A percentile compares a stretch with the other conserved stretches of the same genome.
Conservation (phyloP, 148 eudicot species). For the Rhododendron molle region DNA sequence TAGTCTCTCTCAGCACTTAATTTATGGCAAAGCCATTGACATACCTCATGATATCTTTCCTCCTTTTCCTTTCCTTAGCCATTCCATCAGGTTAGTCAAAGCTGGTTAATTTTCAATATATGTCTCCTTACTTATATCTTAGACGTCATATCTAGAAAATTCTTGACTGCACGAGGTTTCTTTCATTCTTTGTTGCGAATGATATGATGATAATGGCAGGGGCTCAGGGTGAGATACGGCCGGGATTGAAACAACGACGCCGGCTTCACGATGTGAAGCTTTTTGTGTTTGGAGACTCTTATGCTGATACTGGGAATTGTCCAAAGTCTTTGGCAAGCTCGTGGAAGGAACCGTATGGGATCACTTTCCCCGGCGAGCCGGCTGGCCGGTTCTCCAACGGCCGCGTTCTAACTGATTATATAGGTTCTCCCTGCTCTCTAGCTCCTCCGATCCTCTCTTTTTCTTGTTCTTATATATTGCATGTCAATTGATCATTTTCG, state of each 20-base stretch:
- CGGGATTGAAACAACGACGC: background rate
- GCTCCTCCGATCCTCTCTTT: too few species aligned
- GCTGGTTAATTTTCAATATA: background rate
- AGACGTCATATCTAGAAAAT: background rate
- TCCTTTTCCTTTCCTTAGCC: background rate
- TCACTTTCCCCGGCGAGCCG: conserved; percentile 46
- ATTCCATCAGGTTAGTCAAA: conserved; percentile 2
- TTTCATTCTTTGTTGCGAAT: background rate
- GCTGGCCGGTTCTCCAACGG: conserved; percentile 46
- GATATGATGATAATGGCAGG: background rate
- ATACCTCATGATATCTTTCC: background rate
- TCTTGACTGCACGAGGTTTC: background rate
- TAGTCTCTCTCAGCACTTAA: background rate
- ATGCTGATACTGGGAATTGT: conserved; percentile 1
- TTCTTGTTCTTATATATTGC: too few species aligned
- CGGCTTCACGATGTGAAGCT: background rate
- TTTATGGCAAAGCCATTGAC: background rate
- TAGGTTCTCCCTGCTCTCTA: conserved; percentile 22
- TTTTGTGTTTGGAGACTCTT: conserved; percentile 6
- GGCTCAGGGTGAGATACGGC: background rate
- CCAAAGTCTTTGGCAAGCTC: conserved; percentile 4
- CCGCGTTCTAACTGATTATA: conserved; percentile 40
- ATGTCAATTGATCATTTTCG: too few species aligned
- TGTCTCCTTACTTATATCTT: too few species aligned
- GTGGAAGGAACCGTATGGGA: conserved; percentile 42